A percentile compares a stretch with the other conserved stretches of the same genome.
These are phyloP conservation scores for Lactuca sativa DNA, from an alignment of 129 eudicot genomes.

Conservation along the genomic window DNA sequence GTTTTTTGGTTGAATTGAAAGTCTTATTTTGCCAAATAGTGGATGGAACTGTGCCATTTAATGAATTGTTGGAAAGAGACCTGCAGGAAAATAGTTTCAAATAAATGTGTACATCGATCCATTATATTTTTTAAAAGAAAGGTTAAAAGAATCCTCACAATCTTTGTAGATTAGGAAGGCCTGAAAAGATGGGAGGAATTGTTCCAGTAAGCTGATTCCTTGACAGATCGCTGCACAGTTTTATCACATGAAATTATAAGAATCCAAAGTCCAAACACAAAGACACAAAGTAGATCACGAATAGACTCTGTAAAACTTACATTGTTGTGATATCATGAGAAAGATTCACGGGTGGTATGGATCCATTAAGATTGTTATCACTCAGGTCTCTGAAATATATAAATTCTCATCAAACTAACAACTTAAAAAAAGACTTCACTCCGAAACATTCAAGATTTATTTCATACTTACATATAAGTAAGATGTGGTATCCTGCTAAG, in stretches of 20 bases:
- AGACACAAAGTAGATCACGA: neutral
- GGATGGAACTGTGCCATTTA: constrained; percentile 76
- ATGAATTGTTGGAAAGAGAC: constrained; percentile 63
- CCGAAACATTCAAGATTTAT: neutral
- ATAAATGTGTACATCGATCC: constrained; percentile 13
- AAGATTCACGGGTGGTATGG: constrained; percentile 57
- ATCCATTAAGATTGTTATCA: constrained; percentile 60
- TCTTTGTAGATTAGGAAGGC: constrained; percentile 75
- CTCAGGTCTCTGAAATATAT: constrained; percentile 65
- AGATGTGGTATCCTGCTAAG: constrained; percentile 62
- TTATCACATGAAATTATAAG: constrained; percentile 6
- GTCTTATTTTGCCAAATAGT: constrained; percentile 70
- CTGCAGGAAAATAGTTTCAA: constrained; percentile 42
- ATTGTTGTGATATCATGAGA: constrained; percentile 63
- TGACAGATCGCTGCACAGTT: constrained; percentile 65
- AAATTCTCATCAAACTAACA: constrained; percentile 12
- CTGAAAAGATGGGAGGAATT: constrained; percentile 65
- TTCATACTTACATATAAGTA: constrained; percentile 64
- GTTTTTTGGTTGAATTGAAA: constrained; percentile 43
- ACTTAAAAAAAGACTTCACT: no score
- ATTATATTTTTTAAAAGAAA: neutral
- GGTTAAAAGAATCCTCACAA: constrained; percentile 49
- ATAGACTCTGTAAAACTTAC: constrained; percentile 44
- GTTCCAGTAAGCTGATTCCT: constrained; percentile 67
- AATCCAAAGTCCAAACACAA: neutral